A percentile compares a stretch with the other conserved stretches of the same genome.
Conservation (phyloP, 441 rosid genomes). For the Populus hybrid region DNA sequence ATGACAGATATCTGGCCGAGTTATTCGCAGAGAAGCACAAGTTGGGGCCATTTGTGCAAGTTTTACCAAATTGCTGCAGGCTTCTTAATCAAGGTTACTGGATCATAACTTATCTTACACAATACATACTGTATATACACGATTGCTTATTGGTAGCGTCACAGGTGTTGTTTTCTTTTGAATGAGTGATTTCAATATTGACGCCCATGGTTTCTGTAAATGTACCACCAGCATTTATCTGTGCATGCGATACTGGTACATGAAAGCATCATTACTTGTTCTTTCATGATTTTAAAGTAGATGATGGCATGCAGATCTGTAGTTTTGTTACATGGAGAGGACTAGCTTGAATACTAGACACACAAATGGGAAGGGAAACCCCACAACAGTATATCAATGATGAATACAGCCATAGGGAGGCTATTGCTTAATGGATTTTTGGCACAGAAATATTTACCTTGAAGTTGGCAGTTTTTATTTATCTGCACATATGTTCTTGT, state of each 20-base stretch:
- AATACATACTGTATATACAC: constrained; percentile 9
- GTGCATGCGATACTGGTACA: background rate
- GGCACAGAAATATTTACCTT: background rate
- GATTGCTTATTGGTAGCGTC: background rate
- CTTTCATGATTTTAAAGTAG: background rate
- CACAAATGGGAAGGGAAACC: background rate
- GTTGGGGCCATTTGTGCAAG: constrained; percentile 73
- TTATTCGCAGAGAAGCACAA: constrained; percentile 85
- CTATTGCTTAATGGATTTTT: background rate
- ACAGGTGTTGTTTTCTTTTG: background rate
- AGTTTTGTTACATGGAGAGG: background rate
- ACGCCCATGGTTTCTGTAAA: background rate
- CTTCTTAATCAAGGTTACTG: constrained; percentile 74
- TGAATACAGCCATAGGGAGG: background rate
- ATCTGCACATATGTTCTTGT: background rate
- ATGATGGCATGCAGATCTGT: background rate
- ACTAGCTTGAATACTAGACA: background rate
- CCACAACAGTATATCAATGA: background rate
- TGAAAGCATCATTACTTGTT: background rate
- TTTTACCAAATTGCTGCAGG: constrained; percentile 69
- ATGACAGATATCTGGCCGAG: constrained; percentile 70
- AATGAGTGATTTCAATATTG: background rate
- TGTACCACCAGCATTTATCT: background rate
- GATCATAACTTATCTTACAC: constrained; percentile 18
- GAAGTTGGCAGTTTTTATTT: background rate